These are phyloP conservation scores for Malbranchea zuffiana DNA, from an alignment of 2,329 filamentous ascomycete genomes.

Conservation along the genomic window DNA sequence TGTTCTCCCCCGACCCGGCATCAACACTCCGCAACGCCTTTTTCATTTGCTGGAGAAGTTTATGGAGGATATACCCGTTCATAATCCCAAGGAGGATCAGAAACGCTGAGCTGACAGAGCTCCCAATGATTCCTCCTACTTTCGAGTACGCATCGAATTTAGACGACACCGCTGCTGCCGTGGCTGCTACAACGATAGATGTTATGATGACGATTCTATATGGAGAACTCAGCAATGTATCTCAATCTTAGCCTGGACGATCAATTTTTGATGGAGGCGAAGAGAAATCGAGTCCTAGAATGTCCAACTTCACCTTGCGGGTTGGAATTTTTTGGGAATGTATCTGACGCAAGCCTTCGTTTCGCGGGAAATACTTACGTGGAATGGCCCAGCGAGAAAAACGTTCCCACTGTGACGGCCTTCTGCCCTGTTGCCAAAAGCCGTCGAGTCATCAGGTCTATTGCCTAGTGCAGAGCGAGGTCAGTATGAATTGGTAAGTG, in stretches of 20 bases:
- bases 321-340: too few species aligned
- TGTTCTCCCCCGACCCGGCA: constrained; percentile 39
- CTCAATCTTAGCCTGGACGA: too few species aligned
- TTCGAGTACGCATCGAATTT: constrained; percentile 70
- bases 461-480: constrained; percentile 45
- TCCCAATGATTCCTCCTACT: constrained; percentile 81
- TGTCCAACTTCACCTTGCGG: too few species aligned
- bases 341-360: too few species aligned
- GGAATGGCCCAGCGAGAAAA: constrained; percentile 86
- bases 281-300: too few species aligned
- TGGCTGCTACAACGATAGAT: constrained; percentile 83
- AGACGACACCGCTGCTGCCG: constrained; percentile 67
- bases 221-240: constrained; percentile 5
- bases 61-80: constrained; percentile 76
- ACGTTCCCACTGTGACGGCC: constrained; percentile 86
- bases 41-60: constrained; percentile 58
- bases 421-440: constrained; percentile 74
- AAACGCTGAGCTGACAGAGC: constrained; percentile 72
- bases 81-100: constrained; percentile 70
- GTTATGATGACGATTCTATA: constrained; percentile 69
- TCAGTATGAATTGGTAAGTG: constrained; percentile 2
- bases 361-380: too few species aligned
- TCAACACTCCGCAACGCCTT: constrained; percentile 45
- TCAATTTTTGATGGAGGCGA: too few species aligned
- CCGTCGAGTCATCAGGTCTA: constrained; percentile 87